Evolutionary conservation across 192 early-diverging fungal genomes (phyloP).

Genomic region (Anaeromyces robustus): DNA sequence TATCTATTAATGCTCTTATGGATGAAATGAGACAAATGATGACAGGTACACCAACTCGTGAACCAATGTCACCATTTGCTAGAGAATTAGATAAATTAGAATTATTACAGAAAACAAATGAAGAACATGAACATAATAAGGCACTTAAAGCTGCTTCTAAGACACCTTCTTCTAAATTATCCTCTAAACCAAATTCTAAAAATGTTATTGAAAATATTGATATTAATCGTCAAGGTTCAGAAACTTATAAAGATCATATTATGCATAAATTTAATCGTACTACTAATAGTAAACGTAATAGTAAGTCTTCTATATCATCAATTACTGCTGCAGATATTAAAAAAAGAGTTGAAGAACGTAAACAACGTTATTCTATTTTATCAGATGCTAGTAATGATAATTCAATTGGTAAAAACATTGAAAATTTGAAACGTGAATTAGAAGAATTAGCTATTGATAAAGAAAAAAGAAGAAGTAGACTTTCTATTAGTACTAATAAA

Average conservation of each 20-base stretch:
- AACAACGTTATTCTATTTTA: background rate
- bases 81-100: background rate
- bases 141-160: too few species aligned
- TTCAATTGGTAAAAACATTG: background rate
- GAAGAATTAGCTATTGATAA: background rate
- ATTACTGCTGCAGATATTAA: background rate
- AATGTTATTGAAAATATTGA: background rate
- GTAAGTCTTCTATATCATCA: background rate
- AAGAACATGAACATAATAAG: too few species aligned
- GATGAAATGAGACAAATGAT: background rate
- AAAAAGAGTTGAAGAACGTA: background rate
- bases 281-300: background rate
- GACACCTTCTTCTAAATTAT: too few species aligned
- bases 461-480: background rate
- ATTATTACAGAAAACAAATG: background rate
- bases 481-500: background rate
- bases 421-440: background rate
- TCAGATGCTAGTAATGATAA: background rate
- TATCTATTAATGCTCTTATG: background rate
- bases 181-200: too few species aligned
- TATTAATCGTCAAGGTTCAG: background rate
- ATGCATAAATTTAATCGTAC: background rate
- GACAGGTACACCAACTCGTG: background rate
- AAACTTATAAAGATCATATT: background rate
- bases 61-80: background rate